Conservation (phyloP, 768 basidiomycete genomes). For the Fibroporia radiculosa region DNA sequence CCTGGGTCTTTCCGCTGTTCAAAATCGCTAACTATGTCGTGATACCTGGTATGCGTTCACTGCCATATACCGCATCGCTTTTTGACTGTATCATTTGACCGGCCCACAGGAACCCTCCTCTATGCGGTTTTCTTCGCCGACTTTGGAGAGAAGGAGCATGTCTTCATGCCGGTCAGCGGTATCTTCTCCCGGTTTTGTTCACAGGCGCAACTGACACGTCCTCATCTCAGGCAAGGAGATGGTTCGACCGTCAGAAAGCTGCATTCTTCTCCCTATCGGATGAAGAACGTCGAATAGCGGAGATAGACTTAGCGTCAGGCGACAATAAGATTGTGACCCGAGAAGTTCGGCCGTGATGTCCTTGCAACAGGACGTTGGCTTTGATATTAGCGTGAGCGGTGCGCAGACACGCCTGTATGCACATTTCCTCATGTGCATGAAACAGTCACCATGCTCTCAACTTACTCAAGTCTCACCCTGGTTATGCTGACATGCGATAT, state of each 20-base stretch:
- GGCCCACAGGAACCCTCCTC: constrained; percentile 36
- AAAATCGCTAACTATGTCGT: constrained; percentile 44
- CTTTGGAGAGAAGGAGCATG: constrained; percentile 65
- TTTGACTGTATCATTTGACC: neutral
- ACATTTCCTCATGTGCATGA: too few relatives aligned
- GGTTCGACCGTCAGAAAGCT: constrained; percentile 41
- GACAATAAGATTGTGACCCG: neutral
- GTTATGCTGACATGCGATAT: too few relatives aligned
- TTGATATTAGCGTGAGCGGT: too few relatives aligned
- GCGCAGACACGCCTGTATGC: too few relatives aligned
- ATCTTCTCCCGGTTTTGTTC: neutral
- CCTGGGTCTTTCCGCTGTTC: constrained; percentile 28
- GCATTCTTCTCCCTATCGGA: constrained; percentile 53
- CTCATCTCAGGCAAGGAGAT: constrained; percentile 43
- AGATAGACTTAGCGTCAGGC: constrained; percentile 3
- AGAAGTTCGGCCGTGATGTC: too few relatives aligned
- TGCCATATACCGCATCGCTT: neutral
- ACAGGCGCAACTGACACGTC: neutral
- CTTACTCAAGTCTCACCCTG: too few relatives aligned
- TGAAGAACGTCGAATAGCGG: constrained; percentile 39
- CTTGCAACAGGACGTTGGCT: too few relatives aligned
- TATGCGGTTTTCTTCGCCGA: constrained; percentile 60
- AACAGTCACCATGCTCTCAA: too few relatives aligned
- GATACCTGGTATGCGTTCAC: constrained; percentile 41
- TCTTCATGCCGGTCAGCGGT: constrained; percentile 54